Conservation (phyloP, 2,329 filamentous ascomycete species). For the Plectosphaerella plurivora region DNA sequence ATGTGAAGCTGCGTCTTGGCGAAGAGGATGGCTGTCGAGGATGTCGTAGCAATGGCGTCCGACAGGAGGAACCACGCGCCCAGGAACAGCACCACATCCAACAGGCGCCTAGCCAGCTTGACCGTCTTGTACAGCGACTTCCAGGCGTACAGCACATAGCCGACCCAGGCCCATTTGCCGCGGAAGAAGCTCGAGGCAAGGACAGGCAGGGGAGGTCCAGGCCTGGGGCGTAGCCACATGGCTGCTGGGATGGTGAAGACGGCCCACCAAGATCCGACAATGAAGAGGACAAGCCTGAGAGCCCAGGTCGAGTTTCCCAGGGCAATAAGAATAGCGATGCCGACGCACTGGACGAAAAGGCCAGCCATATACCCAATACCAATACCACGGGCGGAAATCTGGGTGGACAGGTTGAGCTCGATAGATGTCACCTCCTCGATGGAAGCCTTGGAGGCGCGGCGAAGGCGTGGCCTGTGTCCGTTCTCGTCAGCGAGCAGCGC, state of each 20-base stretch:
- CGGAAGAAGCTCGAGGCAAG: constrained; percentile 23
- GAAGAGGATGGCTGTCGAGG: constrained; percentile 90
- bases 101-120: constrained; percentile 65
- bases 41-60: constrained; percentile 91
- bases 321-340: constrained; percentile 70
- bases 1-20: constrained; percentile 92
- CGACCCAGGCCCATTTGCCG: constrained; percentile 49
- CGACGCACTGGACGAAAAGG: constrained; percentile 75
- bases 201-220: constrained; percentile 71
- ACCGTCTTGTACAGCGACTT: constrained; percentile 77
- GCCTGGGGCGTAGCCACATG: constrained; percentile 80
- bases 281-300: constrained; percentile 78
- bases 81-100: constrained; percentile 75
- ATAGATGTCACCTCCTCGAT: constrained; percentile 50
- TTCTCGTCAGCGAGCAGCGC: constrained; percentile 36
- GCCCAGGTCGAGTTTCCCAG: constrained; percentile 79
- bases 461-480: constrained; percentile 10
- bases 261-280: constrained; percentile 91
- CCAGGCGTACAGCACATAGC: constrained; percentile 83
- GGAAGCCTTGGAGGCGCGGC: constrained; percentile 31
- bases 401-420: constrained; percentile 78
- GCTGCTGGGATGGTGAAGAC: constrained; percentile 84
- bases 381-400: constrained; percentile 88
- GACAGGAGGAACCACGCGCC: constrained; percentile 91
- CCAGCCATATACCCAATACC: constrained; percentile 91